These are phyloP conservation scores for Boletus tylopilopsis DNA, from an alignment of 768 basidiomycete genomes.

Conservation along the genomic window DNA sequence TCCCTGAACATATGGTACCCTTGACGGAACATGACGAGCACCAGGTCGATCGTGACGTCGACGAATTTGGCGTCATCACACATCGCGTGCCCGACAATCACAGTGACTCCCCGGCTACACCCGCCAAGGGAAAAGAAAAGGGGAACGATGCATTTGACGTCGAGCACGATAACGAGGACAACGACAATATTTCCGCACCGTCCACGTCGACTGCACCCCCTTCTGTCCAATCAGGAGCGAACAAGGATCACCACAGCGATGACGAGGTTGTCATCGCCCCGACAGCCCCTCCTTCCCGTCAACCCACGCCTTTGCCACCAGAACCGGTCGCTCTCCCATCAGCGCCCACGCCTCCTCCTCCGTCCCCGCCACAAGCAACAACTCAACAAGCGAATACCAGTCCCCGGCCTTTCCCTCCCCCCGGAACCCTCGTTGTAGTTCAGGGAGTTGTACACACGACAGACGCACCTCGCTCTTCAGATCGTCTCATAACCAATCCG, in stretches of 20 bases:
- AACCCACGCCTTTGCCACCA: slow-evolving; percentile 9
- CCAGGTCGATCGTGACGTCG: slow-evolving; percentile 28
- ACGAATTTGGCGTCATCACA: slow-evolving; percentile 26
- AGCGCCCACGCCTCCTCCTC: slow-evolving; percentile 12
- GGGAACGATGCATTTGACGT: slow-evolving; percentile 17
- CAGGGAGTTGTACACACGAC: slow-evolving; percentile 82
- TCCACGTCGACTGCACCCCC: slow-evolving; percentile 19
- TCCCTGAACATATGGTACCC: slow-evolving; percentile 13
- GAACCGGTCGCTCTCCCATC: slow-evolving; percentile 11
- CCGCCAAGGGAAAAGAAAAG: slow-evolving; percentile 38
- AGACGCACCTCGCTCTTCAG: slow-evolving; percentile 46
- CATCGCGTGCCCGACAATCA: slow-evolving; percentile 28
- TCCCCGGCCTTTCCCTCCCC: slow-evolving; percentile 59
- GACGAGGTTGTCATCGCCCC: slow-evolving; percentile 25
- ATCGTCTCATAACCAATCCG: slow-evolving; percentile 20
- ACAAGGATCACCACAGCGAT: slow-evolving; percentile 5
- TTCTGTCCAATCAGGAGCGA: slow-evolving; percentile 1
- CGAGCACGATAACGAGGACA: slow-evolving; percentile 3
- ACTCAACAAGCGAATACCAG: slow-evolving; percentile 17
- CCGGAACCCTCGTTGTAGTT: slow-evolving; percentile 77
- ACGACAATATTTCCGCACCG: slow-evolving; percentile 1
- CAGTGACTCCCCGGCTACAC: slow-evolving; percentile 20
- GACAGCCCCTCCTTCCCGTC: slow-evolving; percentile 7
- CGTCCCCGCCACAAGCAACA: slow-evolving; percentile 22
- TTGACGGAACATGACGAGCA: slow-evolving; percentile 25